phyloP scores from a whole-genome alignment of 345 rosid species.

The Linum tenue region DNA sequence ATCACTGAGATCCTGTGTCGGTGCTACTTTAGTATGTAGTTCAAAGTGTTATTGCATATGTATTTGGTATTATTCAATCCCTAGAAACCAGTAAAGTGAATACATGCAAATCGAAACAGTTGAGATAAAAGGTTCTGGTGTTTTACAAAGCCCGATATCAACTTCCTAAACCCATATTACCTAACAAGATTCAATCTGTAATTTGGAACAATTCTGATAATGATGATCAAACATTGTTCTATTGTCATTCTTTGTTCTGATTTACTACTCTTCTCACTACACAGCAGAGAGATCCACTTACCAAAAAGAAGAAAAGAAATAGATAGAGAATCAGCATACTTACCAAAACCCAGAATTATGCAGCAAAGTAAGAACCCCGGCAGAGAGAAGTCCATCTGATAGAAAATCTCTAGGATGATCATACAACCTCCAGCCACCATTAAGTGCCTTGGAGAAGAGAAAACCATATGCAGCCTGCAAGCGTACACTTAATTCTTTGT shows the following conservation, averaged over 20 bases:
- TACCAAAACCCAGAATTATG: conserved; percentile 74
- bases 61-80: no score
- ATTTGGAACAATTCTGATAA: no score
- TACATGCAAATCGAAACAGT: no score
- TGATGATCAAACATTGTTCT: background rate
- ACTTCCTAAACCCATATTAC: no score
- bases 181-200: no score
- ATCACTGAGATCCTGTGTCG: background rate
- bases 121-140: no score
- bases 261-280: background rate
- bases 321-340: conserved; percentile 8
- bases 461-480: conserved; percentile 89
- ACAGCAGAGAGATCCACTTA: background rate
- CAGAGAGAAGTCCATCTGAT: conserved; percentile 79
- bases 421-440: conserved; percentile 84
- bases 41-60: background rate
- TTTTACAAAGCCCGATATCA: no score
- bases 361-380: conserved; percentile 73
- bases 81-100: no score
- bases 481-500: background rate
- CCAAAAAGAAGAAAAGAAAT: background rate
- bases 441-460: conserved; percentile 95
- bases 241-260: background rate
- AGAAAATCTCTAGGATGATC: conserved; percentile 63
- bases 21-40: background rate